A percentile compares a stretch with the other conserved stretches of the same genome.
Conservation (phyloP, 2,329 filamentous ascomycete species). For the Calonectria henricotiae region DNA sequence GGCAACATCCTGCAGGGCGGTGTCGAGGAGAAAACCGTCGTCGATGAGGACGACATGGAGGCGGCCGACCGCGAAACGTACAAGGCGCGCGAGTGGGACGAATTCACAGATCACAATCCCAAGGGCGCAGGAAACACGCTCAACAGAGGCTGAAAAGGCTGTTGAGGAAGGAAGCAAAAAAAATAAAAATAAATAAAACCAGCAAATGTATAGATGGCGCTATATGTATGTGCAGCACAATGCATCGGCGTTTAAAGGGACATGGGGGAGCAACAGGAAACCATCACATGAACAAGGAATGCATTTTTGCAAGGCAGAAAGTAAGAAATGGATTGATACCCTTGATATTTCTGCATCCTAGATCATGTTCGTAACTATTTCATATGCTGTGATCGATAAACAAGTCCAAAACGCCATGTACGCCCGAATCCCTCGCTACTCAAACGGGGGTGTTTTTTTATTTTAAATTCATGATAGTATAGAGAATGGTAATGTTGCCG, state of each 20-base stretch:
- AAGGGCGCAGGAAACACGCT: slow-evolving; percentile 87
- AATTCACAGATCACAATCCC: slow-evolving; percentile 91
- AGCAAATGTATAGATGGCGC: not conserved
- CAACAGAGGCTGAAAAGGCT: slow-evolving; percentile 75
- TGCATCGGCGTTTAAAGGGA: slow-evolving; percentile 26
- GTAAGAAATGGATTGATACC: slow-evolving; percentile 38
- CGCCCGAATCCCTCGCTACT: slow-evolving; percentile 23
- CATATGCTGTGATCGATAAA: slow-evolving; percentile 26
- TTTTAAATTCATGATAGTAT: slow-evolving; percentile 5
- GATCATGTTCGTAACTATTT: slow-evolving; percentile 14
- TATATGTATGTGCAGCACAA: slow-evolving; percentile 1
- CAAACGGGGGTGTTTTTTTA: not conserved
- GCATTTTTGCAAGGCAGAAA: slow-evolving; percentile 8
- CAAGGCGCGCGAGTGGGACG: slow-evolving; percentile 96
- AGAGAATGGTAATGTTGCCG: not conserved
- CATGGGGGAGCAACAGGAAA: slow-evolving; percentile 12
- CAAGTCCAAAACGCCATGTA: not conserved
- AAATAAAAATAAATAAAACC: not conserved
- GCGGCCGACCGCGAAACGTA: slow-evolving; percentile 90
- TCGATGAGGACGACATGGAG: slow-evolving; percentile 93
- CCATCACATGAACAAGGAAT: not conserved
- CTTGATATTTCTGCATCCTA: slow-evolving; percentile 23
- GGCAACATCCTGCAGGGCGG: slow-evolving; percentile 95
- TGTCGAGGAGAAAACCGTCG: slow-evolving; percentile 81
- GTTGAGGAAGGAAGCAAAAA: not conserved